phyloP scores from a whole-genome alignment of 1,284 basidiomycete genomes.

The Exsudoporus floridanus region DNA sequence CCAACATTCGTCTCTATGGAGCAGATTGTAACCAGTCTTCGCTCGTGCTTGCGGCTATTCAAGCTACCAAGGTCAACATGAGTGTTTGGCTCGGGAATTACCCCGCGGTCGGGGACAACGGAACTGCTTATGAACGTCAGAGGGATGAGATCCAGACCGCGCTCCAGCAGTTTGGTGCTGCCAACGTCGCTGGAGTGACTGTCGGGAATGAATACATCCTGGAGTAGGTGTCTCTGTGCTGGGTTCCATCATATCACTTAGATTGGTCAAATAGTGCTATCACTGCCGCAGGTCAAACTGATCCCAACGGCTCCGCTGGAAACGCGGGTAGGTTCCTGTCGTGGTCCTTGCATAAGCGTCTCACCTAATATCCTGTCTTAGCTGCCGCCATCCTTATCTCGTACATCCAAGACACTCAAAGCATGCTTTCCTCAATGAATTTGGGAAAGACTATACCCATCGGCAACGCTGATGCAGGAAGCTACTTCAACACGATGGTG shows the following conservation, averaged over 20 bases:
- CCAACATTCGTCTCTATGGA: slow-evolving; percentile 56
- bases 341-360: background rate
- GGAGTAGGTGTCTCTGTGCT: slow-evolving; percentile 47
- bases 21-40: slow-evolving; percentile 59
- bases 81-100: slow-evolving; percentile 86
- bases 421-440: slow-evolving; percentile 52
- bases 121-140: slow-evolving; percentile 72
- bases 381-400: slow-evolving; percentile 50
- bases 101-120: slow-evolving; percentile 58
- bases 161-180: slow-evolving; percentile 76
- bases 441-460: slow-evolving; percentile 64
- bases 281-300: slow-evolving; percentile 39
- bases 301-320: slow-evolving; percentile 56
- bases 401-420: slow-evolving; percentile 66
- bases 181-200: slow-evolving; percentile 77
- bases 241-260: background rate
- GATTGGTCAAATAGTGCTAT: slow-evolving; percentile 48
- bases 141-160: slow-evolving; percentile 63
- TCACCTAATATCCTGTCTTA: slow-evolving; percentile 9
- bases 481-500: slow-evolving; percentile 76
- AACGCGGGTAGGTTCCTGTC: slow-evolving; percentile 46
- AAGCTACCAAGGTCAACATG: slow-evolving; percentile 87
- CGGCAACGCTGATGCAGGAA: slow-evolving; percentile 90
- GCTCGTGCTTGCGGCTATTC: slow-evolving; percentile 74
- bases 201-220: slow-evolving; percentile 85